Percentiles rank a stretch among this genome's conserved stretches.
phyloP scores from a whole-genome alignment of 176 grass and related monocot species.

The Lolium rigidum region DNA sequence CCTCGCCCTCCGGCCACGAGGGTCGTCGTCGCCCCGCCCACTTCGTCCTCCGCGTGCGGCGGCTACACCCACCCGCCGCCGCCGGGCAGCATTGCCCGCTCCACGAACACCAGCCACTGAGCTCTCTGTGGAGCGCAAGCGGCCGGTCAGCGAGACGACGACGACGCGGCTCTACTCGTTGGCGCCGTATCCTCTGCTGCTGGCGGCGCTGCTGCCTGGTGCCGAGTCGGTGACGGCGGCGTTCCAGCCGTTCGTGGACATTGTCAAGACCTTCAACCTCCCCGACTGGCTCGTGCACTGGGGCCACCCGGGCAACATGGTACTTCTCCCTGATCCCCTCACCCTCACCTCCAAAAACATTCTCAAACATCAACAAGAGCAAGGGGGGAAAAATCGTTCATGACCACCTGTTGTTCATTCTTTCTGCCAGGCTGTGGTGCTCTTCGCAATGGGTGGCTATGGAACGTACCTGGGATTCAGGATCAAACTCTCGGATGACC shows the following conservation, averaged over 20 bases:
- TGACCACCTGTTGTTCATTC: background rate
- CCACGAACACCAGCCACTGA: background rate
- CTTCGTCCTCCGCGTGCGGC: background rate
- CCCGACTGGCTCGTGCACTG: constrained; percentile 94
- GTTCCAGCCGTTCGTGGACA: constrained; percentile 82
- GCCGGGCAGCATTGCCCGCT: constrained; percentile 18
- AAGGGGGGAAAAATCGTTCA: background rate
- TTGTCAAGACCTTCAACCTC: constrained; percentile 75
- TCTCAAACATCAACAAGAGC: background rate
- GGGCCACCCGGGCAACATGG: constrained; percentile 98
- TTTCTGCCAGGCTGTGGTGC: constrained; percentile 79
- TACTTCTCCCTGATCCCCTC: constrained; percentile 23
- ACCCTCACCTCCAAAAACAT: background rate
- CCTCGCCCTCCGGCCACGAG: constrained; percentile 42
- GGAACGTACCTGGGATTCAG: constrained; percentile 88
- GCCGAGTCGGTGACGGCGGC: constrained; percentile 57
- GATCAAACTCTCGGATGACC: constrained; percentile 84
- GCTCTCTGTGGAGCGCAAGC: constrained; percentile 27
- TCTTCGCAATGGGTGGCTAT: constrained; percentile 93
- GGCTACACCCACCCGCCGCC: background rate
- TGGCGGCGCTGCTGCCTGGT: constrained; percentile 74
- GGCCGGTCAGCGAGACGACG: background rate
- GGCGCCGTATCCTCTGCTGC: constrained; percentile 73
- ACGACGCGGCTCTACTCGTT: constrained; percentile 62
- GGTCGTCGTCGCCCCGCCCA: background rate